Conservation (phyloP, 768 basidiomycete genomes). For the Suillus discolor region DNA sequence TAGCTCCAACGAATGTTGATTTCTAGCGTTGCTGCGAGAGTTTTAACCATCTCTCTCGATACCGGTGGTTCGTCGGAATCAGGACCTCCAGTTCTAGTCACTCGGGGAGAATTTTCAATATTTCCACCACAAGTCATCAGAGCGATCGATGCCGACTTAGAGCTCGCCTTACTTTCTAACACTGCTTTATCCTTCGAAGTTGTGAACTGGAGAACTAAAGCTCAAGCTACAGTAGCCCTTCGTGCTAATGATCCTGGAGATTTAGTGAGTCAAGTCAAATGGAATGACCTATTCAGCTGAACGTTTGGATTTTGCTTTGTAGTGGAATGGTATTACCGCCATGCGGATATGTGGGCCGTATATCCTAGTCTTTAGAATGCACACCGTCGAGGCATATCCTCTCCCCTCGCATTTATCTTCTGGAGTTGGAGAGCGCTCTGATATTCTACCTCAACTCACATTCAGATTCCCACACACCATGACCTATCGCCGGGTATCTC, state of each 20-base stretch:
- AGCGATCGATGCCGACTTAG: conserved; percentile 35
- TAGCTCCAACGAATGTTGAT: background rate
- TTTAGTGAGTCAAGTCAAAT: conserved; percentile 27
- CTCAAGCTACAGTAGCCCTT: conserved; percentile 25
- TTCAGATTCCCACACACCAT: conserved; percentile 26
- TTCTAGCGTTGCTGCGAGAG: conserved; percentile 1
- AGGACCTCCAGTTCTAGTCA: background rate
- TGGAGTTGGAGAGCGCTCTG: conserved; percentile 13
- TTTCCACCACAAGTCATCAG: conserved; percentile 27
- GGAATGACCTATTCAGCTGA: background rate
- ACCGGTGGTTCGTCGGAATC: too few species aligned
- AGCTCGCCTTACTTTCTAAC: conserved; percentile 35
- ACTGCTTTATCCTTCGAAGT: conserved; percentile 36
- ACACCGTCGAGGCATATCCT: conserved; percentile 48
- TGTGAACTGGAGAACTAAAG: conserved; percentile 38
- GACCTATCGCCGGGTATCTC: conserved; percentile 41
- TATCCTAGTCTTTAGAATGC: conserved; percentile 53
- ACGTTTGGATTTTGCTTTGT: background rate
- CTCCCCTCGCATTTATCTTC: conserved; percentile 18
- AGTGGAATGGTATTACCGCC: conserved; percentile 47
- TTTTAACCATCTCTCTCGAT: conserved; percentile 11
- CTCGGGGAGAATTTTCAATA: conserved; percentile 21
- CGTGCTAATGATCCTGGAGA: conserved; percentile 31
- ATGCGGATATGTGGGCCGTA: conserved; percentile 49
- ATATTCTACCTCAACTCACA: conserved; percentile 20